Base-by-base conservation (phyloP, 371 early-diverging fungal genomes). In the Quaeritorhiza haematococci region DNA sequence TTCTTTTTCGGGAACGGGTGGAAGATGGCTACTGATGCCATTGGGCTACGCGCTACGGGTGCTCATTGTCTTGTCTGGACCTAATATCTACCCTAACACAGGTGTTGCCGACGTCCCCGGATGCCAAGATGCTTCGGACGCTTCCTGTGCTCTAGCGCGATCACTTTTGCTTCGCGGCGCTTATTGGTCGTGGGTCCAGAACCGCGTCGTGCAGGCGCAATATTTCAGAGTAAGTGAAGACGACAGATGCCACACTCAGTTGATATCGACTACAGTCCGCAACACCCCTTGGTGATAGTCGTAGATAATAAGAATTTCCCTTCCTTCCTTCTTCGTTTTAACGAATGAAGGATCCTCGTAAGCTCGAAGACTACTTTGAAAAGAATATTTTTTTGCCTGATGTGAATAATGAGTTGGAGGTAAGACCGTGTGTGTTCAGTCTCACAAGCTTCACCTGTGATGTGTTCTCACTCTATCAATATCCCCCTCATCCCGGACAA, bases 141-240 rank as follows among this genome's bases (percentile, higher is more conserved):
- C 58, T 27, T 73, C 69, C 13, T 92, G 92, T 66, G 53, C 59
- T 26, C 57, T 87, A 28, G 88, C 88, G 83, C 74, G 89, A 17
- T 64, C 75, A 3, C 71, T 88, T 38, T 79, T 88, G 0, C 70
- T 74, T 8, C 56, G 67, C 13, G 90, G 92, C 3, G 93, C 84
- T 3, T 96, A 96, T 67, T 72, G 85, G 23, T 71, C 78, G 33
- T 92, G 87, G 70, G 82, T 93, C 17, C 89, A 90, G 33, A 74
- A 82, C 55, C 84, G 84, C 47, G 73, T 93, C 10, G 77, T 96
- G 15, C 97, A 92, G 70, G 96, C 96, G 1, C 95, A 94, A 69
- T 96, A 94, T 61, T 93, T 77, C 67, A 90, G 85, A 62, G 76
- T 68, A 56, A 10, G 33, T 5, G n/a, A 48, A 15, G 23, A n/a